These are phyloP conservation scores for Hymenoscyphus infarciens DNA, from an alignment of 2,329 filamentous ascomycete species.

Conservation along the genomic window DNA sequence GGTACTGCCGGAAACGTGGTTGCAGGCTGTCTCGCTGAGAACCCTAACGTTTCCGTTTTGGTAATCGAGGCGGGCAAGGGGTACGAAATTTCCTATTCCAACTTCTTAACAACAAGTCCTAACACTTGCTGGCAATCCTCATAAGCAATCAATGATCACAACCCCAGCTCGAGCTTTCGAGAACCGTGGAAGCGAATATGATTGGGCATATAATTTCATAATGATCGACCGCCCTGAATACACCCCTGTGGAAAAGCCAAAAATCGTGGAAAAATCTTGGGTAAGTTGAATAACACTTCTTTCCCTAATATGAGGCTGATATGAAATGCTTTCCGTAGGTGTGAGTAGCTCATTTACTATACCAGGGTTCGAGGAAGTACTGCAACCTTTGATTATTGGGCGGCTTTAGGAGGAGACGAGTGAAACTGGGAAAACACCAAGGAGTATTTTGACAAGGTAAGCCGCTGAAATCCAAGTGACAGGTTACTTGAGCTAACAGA, in stretches of 20 bases:
- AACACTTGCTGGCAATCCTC: constrained; percentile 40
- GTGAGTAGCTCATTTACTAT: constrained; percentile 59
- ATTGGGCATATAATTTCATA: constrained; percentile 60
- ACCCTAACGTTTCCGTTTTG: constrained; percentile 44
- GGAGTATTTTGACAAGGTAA: constrained; percentile 49
- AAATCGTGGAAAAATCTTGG: constrained; percentile 44
- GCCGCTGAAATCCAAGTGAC: neutral
- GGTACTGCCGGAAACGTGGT: constrained; percentile 48
- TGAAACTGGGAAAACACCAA: constrained; percentile 55
- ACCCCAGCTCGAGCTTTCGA: constrained; percentile 52
- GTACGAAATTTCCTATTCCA: constrained; percentile 16
- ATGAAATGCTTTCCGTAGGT: no score
- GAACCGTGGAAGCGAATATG: constrained; percentile 52
- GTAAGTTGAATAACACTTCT: constrained; percentile 15
- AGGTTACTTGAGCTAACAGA: neutral
- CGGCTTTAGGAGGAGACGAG: constrained; percentile 41
- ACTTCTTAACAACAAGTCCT: neutral
- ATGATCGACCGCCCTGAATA: constrained; percentile 58
- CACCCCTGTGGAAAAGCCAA: constrained; percentile 59
- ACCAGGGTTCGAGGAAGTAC: constrained; percentile 59
- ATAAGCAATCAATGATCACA: constrained; percentile 48
- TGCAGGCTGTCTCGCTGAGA: constrained; percentile 50
- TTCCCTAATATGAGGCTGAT: neutral
- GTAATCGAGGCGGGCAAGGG: constrained; percentile 46
- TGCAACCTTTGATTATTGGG: constrained; percentile 52